Evolutionary conservation across 257 asterid genomes (phyloP), one percentile per base, ranked within the genome.

Genomic region (Parsonsia alboflavescens): DNA sequence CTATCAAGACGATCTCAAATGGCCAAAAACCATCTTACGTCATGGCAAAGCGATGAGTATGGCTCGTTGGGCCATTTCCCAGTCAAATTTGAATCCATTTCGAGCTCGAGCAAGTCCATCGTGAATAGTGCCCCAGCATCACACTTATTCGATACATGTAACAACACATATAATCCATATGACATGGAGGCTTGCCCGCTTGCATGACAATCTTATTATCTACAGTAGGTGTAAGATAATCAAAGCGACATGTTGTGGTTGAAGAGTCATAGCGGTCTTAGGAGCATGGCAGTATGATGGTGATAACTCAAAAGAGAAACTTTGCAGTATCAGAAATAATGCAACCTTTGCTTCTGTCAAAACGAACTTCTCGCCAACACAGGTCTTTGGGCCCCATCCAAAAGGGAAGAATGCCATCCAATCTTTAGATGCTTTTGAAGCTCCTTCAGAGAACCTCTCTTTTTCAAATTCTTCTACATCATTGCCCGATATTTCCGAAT

Each of bases 201-300:
- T 63, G 11, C 48, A 63, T 63, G 12, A 36, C 7, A 28, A 63
- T 33, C 48, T 64, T 16, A 64, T 64, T 13, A 33, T 24, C n/a
- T 80, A 70, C 46, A 83, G 68, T 48, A 6, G 64, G 63, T 73
- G 83, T 58, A 83, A 70, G 26, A 72, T 45, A 52, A 88, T 61
- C 10, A 56, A 87, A 72, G 90, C 93, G 72, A 89, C 88, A 75
- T 88, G 87, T 56, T 88, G 90, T 52, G 89, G 93, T 79, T 84
- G 86, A 78, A 86, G 89, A 56, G 86, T 80, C 81, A 86, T 80
- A 2, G 26, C 89, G 33, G 88, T 80, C 62, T 80, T 74, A 61
- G 90, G 93, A 63, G 87, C 90, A 78, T 88, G 90, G 17, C 77
- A 59, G 73, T 88, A 80, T 22, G n/a, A n/a, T n/a, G 87, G 78